phyloP scores from a whole-genome alignment of 2,329 filamentous ascomycete species.

The Fonsecaea pugnacius region DNA sequence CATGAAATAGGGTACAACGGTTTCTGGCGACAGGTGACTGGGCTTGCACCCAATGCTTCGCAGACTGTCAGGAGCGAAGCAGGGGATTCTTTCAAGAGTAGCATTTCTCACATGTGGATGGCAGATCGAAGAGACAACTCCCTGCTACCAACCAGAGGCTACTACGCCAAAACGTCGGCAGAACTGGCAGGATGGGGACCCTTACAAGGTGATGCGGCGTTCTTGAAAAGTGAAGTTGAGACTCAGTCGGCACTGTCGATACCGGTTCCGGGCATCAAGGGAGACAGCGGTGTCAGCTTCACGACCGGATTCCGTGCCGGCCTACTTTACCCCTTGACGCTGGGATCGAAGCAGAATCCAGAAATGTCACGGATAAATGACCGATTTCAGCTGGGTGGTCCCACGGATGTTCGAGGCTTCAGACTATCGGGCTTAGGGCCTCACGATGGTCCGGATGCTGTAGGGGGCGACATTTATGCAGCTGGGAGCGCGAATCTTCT shows the following conservation, averaged over 20 bases:
- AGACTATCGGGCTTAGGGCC: constrained; percentile 86
- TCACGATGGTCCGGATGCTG: constrained; percentile 79
- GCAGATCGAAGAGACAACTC: constrained; percentile 82
- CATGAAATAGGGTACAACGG: constrained; percentile 82
- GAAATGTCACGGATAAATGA: constrained; percentile 83
- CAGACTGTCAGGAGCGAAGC: constrained; percentile 82
- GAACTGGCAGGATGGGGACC: constrained; percentile 88
- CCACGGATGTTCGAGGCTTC: constrained; percentile 93
- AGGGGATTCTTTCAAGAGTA: constrained; percentile 88
- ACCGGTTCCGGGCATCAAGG: constrained; percentile 68
- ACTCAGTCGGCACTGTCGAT: constrained; percentile 76
- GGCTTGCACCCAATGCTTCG: constrained; percentile 74
- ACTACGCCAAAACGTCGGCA: constrained; percentile 74
- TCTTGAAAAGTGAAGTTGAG: constrained; percentile 89
- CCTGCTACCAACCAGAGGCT: constrained; percentile 80
- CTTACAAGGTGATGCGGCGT: constrained; percentile 86
- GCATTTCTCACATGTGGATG: constrained; percentile 78
- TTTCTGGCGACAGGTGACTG: constrained; percentile 86
- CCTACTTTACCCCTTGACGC: constrained; percentile 77
- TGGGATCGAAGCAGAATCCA: constrained; percentile 60
- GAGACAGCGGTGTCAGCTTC: constrained; percentile 77
- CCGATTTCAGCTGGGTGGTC: constrained; percentile 91
- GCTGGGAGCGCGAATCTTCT: constrained; percentile 86
- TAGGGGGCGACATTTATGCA: constrained; percentile 90
- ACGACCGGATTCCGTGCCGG: constrained; percentile 81